These are phyloP conservation scores for Spiraea crenata DNA, from an alignment of 331 rosid genomes.

Conservation along the genomic window DNA sequence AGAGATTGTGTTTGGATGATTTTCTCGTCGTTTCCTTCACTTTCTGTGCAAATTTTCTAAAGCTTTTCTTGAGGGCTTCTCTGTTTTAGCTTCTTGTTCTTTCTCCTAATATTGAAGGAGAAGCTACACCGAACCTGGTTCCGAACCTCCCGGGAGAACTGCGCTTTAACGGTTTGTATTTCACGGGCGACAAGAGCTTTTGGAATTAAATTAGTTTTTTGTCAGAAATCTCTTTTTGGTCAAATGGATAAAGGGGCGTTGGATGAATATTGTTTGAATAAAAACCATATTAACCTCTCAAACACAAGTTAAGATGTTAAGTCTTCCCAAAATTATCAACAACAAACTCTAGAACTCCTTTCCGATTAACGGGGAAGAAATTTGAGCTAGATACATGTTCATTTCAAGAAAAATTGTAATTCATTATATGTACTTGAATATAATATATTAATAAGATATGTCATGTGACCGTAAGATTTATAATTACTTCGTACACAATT, in stretches of 20 bases:
- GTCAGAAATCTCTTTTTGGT: neutral
- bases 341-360: too few species aligned
- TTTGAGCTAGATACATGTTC: too few species aligned
- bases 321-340: too few species aligned
- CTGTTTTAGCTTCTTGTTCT: conserved; percentile 5
- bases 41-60: conserved; percentile 32
- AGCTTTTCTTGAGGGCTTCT: conserved; percentile 16
- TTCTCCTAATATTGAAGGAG: conserved; percentile 41
- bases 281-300: too few species aligned
- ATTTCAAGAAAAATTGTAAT: too few species aligned
- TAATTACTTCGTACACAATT: too few species aligned
- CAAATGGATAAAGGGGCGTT: neutral
- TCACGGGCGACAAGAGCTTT: conserved; percentile 25
- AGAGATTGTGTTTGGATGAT: conserved; percentile 15
- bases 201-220: neutral
- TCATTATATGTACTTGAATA: too few species aligned
- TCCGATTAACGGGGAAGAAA: too few species aligned
- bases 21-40: conserved; percentile 20
- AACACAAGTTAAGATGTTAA: too few species aligned
- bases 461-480: too few species aligned
- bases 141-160: conserved; percentile 71
- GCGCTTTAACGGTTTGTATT: conserved; percentile 52
- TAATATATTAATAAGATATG: too few species aligned
- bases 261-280: too few species aligned
- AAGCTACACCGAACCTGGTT: conserved; percentile 62